Base-by-base conservation (phyloP, 2,329 filamentous ascomycete species). In the Phaeophleospora eucalypticola region DNA sequence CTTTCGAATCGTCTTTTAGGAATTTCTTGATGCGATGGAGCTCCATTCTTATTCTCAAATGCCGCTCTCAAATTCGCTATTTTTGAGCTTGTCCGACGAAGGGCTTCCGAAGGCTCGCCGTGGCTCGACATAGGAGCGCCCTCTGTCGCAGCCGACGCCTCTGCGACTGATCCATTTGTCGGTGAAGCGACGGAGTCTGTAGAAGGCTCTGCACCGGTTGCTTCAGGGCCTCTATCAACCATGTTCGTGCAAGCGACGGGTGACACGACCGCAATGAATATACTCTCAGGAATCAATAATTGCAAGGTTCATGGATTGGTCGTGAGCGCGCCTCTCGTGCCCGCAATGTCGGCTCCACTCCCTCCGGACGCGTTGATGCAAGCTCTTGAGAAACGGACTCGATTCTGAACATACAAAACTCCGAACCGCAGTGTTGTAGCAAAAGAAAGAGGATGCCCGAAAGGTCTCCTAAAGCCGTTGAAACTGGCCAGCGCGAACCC, bases 1-100 rank as follows among this genome's bases (percentile, higher is more conserved):
- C 42, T 53, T 12, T 51, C 54, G 32, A 50, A 47, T 19, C 41
- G 42, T 16, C 27, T 46, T 14, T 41, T 43, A 2, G 41, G 16
- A 3, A 19, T 43, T 12, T 41, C 44, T n/a, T 37, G 32, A 16
- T 12, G 24, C 24, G 45, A 39, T 6, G 43, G n/a, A 27, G 19
- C 29, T 12, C 49, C 44, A 14, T 45, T 32, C 20, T 49, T 44
- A 19, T 56, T 53, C 47, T 63, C 60, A 43, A 63, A 63, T 9
- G 59, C 54, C 8, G 57, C 58, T 29, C 58, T 50, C 34, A 63
- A 44, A 39, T 51, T 57, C n/a, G 60, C 60, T n/a, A 63, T 60
- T 36, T 60, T 62, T 8, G 57, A 56, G 20, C 51, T 53, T 17
- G 53, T 54, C 27, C 54, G 52, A 19, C 57, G 48, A 10, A 59